Base-by-base conservation (phyloP, 805 yeast genomes). In the Kuraishia floccosa region DNA sequence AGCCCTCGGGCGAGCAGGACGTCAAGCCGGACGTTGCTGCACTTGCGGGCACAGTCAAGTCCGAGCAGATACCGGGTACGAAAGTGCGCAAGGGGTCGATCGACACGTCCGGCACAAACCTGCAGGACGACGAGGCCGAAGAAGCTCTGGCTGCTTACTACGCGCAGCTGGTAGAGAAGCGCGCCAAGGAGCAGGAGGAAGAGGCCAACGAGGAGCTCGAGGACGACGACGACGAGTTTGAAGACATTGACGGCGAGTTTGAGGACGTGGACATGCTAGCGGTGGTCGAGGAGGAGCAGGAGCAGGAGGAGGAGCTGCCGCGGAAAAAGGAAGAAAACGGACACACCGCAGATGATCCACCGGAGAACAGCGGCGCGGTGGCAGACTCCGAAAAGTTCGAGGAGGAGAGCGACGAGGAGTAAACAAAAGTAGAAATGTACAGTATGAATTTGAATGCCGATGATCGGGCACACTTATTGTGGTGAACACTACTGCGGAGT, bases 71-170 rank as follows among this genome's bases (percentile, higher is more conserved):
- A n/a, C n/a, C n/a, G n/a, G n/a, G n/a, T n/a, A 19, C 22, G 22
- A 7, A 7, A 10, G 30, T 22, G 5, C 12, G 16, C n/a, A 32
- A 17, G 2, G 22, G 30, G 5, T 30, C 33, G n/a, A 17, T 31
- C n/a, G 30, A 25, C 6, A 11, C 25, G 16, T 10, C 28, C 16
- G 20, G 27, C 15, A 32, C 47, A 30, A 40, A 33, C 28, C 47
- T 60, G n/a, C 70, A 71, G 42, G 76, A 78, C 34, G 61, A 67
- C 41, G 81, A 76, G 49, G 76, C 77, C 23, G 79, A 79, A 52
- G 83, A 76, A 42, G 84, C 85, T 3, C 52, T 75, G 42, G 66
- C 72, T n/a, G 76, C 73, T 12, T 83, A 82, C 48, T 83, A 83
- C 48, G 85, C 85, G 7, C 75, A 77, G 41, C 62, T 82, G 51